phyloP scores from a whole-genome alignment of 768 basidiomycete genomes.

The Tremella fuciformis region DNA sequence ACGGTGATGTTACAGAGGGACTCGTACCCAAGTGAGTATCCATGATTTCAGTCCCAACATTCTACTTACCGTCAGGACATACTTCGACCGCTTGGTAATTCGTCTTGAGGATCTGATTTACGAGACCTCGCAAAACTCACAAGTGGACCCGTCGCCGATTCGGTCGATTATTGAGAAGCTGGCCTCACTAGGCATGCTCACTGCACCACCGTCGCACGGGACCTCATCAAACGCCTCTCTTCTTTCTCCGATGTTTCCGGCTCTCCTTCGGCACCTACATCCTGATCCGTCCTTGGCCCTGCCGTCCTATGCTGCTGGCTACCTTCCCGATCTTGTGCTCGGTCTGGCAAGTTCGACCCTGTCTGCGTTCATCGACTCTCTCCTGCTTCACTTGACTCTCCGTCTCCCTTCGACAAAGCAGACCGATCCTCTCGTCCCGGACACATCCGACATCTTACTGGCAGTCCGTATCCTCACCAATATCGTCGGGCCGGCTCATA shows the following conservation, averaged over 20 bases:
- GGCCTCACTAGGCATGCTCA: constrained; percentile 34
- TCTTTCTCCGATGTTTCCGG: constrained; percentile 57
- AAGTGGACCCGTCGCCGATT: constrained; percentile 17
- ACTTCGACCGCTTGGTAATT: constrained; percentile 24
- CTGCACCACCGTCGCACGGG: constrained; percentile 11
- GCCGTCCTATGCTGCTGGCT: constrained; percentile 28
- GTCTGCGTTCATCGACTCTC: constrained; percentile 56
- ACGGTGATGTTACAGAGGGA: constrained; percentile 53
- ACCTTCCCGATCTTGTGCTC: constrained; percentile 42
- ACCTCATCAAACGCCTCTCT: constrained; percentile 57
- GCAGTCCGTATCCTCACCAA: constrained; percentile 59
- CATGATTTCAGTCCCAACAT: background rate
- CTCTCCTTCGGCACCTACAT: constrained; percentile 36
- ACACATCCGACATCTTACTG: constrained; percentile 55
- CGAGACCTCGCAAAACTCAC: constrained; percentile 27
- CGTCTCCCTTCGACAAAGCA: background rate
- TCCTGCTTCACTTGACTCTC: constrained; percentile 33
- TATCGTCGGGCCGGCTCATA: constrained; percentile 58
- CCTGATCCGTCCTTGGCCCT: constrained; percentile 52
- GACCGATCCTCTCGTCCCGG: constrained; percentile 32
- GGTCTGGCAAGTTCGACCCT: constrained; percentile 57
- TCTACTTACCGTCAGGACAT: constrained; percentile 26
- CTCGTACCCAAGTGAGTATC: constrained; percentile 55
- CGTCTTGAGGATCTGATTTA: constrained; percentile 42
- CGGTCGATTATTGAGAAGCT: constrained; percentile 52